Percentiles rank a stretch among this genome's conserved stretches.
Evolutionary conservation across 345 rosid genomes (phyloP).

Genomic region (Linum lewisii): DNA sequence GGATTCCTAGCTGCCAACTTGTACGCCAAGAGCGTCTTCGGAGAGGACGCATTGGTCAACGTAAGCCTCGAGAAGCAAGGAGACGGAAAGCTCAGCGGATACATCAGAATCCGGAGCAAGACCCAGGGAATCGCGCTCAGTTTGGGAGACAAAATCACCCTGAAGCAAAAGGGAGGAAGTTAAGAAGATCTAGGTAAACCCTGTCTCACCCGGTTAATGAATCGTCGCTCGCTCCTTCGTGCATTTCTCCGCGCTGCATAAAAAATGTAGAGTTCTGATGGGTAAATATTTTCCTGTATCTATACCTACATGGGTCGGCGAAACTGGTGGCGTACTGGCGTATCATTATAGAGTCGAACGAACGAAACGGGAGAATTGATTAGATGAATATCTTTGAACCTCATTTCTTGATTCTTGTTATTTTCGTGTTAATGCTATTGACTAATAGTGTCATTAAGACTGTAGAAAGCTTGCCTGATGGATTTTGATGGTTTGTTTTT

Average conservation of each 20-base stretch:
- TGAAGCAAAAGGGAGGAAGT: slow-evolving; percentile 67
- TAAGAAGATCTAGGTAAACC: slow-evolving; percentile 16
- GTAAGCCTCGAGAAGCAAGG: slow-evolving; percentile 68
- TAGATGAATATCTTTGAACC: no score
- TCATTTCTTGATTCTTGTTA: no score
- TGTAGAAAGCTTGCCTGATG: no score
- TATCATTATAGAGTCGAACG: no score
- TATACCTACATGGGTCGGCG: neutral
- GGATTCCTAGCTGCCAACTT: slow-evolving; percentile 84
- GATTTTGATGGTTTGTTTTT: no score
- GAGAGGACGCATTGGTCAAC: slow-evolving; percentile 81
- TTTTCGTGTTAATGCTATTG: no score
- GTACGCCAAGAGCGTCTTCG: slow-evolving; percentile 82
- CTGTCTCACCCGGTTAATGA: no score
- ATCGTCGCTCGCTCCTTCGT: neutral
- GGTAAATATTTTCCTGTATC: neutral
- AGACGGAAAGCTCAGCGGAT: slow-evolving; percentile 68
- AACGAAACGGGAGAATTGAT: no score
- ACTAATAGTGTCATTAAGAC: no score
- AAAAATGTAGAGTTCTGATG: neutral
- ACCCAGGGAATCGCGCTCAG: slow-evolving; percentile 90
- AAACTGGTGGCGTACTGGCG: neutral
- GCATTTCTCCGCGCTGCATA: neutral
- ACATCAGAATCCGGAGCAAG: slow-evolving; percentile 84
- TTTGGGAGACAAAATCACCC: slow-evolving; percentile 69